phyloP scores from a whole-genome alignment of 306 rosid genomes.

The Datisca glomerata region DNA sequence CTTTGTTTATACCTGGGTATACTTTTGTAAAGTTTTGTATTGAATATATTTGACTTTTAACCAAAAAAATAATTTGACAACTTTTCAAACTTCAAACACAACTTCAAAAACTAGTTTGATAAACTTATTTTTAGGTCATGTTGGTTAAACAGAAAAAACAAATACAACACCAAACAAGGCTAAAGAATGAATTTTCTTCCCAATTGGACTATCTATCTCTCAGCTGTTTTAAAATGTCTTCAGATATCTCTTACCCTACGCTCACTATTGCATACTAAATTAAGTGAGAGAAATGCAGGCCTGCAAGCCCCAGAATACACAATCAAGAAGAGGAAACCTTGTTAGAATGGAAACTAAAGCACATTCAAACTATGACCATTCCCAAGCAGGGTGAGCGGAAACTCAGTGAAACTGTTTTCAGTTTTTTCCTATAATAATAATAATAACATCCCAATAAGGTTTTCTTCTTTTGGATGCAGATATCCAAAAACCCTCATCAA shows the following conservation, averaged over 20 bases:
- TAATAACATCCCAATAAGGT: background rate
- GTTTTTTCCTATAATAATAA: background rate
- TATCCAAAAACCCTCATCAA: conserved; percentile 68
- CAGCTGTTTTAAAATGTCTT: background rate
- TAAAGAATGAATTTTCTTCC: too few relatives aligned
- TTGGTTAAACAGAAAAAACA: too few relatives aligned
- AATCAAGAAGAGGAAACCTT: conserved; percentile 42
- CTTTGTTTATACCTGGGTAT: too few relatives aligned
- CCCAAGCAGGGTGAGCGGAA: conserved; percentile 33
- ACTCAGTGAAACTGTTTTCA: conserved; percentile 1
- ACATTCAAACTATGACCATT: conserved; percentile 6
- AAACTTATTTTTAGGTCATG: too few relatives aligned
- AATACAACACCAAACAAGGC: too few relatives aligned
- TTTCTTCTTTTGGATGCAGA: conserved; percentile 17
- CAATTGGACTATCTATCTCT: too few relatives aligned
- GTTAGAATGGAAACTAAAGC: conserved; percentile 54
- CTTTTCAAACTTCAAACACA: background rate
- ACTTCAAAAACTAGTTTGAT: background rate
- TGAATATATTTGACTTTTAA: too few relatives aligned
- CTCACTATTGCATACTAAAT: conserved; percentile 10
- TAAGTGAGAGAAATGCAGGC: conserved; percentile 38
- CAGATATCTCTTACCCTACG: too few relatives aligned
- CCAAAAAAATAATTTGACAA: too few relatives aligned
- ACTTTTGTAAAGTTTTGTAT: too few relatives aligned
- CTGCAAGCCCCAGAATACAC: conserved; percentile 32